A percentile compares a stretch with the other conserved stretches of the same genome.
Conservation (phyloP, 192 early-diverging fungal genomes). For the Coemansia sp. region DNA sequence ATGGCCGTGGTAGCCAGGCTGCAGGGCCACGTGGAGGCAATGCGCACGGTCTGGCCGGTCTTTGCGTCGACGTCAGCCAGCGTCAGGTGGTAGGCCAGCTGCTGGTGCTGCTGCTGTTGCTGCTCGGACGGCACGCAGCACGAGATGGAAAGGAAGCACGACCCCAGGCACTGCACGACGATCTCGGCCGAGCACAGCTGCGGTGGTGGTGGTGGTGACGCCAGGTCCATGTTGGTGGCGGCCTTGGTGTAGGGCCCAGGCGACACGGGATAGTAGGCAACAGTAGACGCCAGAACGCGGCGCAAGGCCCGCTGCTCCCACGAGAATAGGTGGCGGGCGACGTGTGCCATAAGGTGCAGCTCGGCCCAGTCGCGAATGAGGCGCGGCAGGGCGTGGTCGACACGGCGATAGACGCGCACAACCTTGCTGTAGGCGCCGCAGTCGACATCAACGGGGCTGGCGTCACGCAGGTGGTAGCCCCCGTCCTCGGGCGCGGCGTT, state of each 20-base stretch:
- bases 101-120: constrained; percentile 21
- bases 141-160: constrained; percentile 46
- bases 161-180: constrained; percentile 36
- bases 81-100: constrained; percentile 46
- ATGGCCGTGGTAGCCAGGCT: constrained; percentile 18
- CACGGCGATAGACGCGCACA: constrained; percentile 42
- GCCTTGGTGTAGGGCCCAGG: constrained; percentile 44
- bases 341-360: constrained; percentile 52
- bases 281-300: constrained; percentile 35
- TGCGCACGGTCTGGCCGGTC: constrained; percentile 30
- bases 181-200: constrained; percentile 44
- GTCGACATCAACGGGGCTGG: not conserved
- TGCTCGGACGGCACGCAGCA: constrained; percentile 41
- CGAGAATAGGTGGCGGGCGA: constrained; percentile 37
- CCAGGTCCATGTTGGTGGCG: constrained; percentile 4
- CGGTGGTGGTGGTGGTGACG: not conserved
- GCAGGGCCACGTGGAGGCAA: constrained; percentile 53
- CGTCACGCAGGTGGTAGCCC: constrained; percentile 31
- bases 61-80: constrained; percentile 41
- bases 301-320: constrained; percentile 47
- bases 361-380: constrained; percentile 53
- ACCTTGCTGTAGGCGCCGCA: constrained; percentile 43
- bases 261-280: constrained; percentile 41
- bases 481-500: constrained; percentile 35
- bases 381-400: constrained; percentile 42